phyloP scores from a whole-genome alignment of 169 alveolate genomes.

The Plasmodium knowlesi region DNA sequence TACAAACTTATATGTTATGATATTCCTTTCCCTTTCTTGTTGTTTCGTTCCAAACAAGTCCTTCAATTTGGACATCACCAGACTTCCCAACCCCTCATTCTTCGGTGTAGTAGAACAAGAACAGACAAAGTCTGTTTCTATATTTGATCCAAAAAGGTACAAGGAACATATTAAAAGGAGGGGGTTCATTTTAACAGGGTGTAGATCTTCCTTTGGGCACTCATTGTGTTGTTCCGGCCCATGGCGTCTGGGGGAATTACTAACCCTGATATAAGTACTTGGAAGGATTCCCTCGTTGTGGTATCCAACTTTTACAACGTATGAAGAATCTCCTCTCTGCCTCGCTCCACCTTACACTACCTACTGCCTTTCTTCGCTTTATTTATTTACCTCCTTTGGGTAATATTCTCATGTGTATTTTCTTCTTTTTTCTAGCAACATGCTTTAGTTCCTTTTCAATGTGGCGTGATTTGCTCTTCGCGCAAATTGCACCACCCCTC shows the following conservation, averaged over 20 bases:
- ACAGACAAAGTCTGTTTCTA: slow-evolving; percentile 8
- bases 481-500: not conserved
- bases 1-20: slow-evolving; percentile 59
- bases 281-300: not conserved
- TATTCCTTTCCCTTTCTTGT: slow-evolving; percentile 23
- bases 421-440: not conserved
- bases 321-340: not conserved
- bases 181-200: slow-evolving; percentile 4
- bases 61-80: slow-evolving; percentile 13
- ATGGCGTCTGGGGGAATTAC: not conserved
- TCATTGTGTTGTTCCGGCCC: slow-evolving; percentile 3
- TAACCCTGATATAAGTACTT: too few species aligned
- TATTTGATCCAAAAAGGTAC: slow-evolving; percentile 56
- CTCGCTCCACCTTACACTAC: not conserved
- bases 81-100: not conserved
- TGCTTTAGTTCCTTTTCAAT: not conserved
- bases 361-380: not conserved
- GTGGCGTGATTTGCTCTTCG: not conserved
- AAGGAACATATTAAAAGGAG: slow-evolving; percentile 32
- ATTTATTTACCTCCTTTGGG: not conserved
- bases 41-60: slow-evolving; percentile 15
- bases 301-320: not conserved
- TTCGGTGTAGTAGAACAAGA: slow-evolving; percentile 31
- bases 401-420: not conserved
- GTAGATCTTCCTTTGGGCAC: not conserved